Base-by-base conservation (phyloP, 1,284 basidiomycete species). In the Anthracocystis walkeri region DNA sequence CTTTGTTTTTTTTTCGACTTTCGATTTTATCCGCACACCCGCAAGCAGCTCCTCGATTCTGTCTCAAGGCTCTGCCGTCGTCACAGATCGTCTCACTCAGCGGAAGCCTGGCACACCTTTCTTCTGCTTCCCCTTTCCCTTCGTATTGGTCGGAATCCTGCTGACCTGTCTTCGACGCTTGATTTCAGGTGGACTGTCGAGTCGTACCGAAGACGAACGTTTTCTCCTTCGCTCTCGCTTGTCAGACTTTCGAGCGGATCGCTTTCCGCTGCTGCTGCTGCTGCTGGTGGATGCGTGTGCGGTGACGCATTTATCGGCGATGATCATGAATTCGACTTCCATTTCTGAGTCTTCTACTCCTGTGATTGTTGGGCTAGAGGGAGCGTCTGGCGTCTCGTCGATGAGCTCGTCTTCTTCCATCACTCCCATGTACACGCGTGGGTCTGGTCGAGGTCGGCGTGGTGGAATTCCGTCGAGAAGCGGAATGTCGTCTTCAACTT, bases 271-370 rank as follows among this genome's bases (percentile, higher is more conserved):
- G 31, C 4, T 31, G 5, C 29, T 38, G 31, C 4, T 31, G 5
- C 38, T 45, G 14, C 20, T 41, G 45, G 21, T 7, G 20, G 20
- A 27, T 16, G n/a, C 0, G 8, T 4, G 8, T 14, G 41, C 58
- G 12, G 48, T 20, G 27, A 57, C 29, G 50, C 58, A 58, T 23
- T 53, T 60, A 4, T 65, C 68, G 8, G 68, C 68, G 18, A 70
- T 41, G 44, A 70, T 31, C 58, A 70, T 70, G 58, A 61, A 70
- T 10, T 65, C 62, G 6, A 70, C 62, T 20, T 64, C 58, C 21
- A 70, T 33, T 38, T 69, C 67, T n/a, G 46, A 48, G 12, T 60
- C 61, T 2, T 69, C 58, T 14, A 7, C 42, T 18, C 64, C 49
- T 4, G 48, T 25, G 35, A 21, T 7, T 3, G 16, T 53, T 38